These are phyloP conservation scores for Sporothrix luriei DNA, from an alignment of 2,329 filamentous ascomycete species.

Conservation along the genomic window DNA sequence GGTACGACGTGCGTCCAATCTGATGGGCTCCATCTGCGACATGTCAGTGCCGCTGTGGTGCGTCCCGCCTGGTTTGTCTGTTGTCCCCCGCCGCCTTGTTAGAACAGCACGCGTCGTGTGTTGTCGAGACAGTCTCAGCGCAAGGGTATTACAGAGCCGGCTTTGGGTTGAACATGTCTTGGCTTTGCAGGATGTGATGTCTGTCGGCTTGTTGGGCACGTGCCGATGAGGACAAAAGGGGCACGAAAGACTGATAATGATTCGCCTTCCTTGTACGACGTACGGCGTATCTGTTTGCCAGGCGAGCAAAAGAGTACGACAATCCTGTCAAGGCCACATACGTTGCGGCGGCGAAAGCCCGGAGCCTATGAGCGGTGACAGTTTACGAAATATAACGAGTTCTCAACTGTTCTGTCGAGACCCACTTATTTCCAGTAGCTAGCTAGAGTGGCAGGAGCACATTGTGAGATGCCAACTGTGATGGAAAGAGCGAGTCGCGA, in stretches of 20 bases:
- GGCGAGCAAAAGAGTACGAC: too few species aligned
- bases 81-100: not conserved
- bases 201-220: not conserved
- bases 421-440: conserved; percentile 3
- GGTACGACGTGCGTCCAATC: not conserved
- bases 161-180: not conserved
- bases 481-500: not conserved
- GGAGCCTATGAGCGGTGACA: not conserved
- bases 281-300: not conserved
- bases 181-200: not conserved
- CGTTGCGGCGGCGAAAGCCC: not conserved
- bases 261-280: not conserved
- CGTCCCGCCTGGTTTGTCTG: not conserved
- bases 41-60: not conserved
- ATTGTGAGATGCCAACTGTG: not conserved
- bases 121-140: not conserved
- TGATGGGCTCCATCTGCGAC: conserved; percentile 1
- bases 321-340: not conserved
- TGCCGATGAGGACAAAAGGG: not conserved
- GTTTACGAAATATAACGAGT: not conserved
- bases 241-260: not conserved
- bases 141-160: too few species aligned
- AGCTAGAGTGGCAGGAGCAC: not conserved
- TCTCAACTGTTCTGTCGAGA: not conserved
- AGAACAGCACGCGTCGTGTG: not conserved